Percentiles rank a stretch among this genome's conserved stretches.
These are phyloP conservation scores for Leishmania arabica DNA, from an alignment of 208 protist species.

Conservation along the genomic window DNA sequence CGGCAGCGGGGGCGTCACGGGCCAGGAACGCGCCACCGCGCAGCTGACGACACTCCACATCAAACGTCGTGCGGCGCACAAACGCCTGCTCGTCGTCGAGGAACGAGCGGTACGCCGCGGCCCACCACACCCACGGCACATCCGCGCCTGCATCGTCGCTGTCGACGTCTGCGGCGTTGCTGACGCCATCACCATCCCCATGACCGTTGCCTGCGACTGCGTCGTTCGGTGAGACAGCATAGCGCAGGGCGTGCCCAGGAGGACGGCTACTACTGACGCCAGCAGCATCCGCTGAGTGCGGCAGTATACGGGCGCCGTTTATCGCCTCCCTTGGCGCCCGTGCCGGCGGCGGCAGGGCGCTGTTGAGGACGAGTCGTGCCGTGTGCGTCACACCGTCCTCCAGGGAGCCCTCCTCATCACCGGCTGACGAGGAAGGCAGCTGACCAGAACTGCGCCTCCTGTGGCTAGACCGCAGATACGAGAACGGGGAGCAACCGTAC, in stretches of 20 bases:
- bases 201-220: background rate
- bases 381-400: slow-evolving; percentile 22
- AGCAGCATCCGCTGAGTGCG: background rate
- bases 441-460: background rate
- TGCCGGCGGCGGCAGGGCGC: slow-evolving; percentile 30
- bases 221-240: background rate
- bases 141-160: slow-evolving; percentile 17
- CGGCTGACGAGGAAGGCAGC: background rate
- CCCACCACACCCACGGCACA: slow-evolving; percentile 75
- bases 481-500: slow-evolving; percentile 6
- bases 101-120: slow-evolving; percentile 70
- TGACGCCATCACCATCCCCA: background rate
- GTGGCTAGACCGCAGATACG: slow-evolving; percentile 8
- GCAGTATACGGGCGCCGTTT: background rate
- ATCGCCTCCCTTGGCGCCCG: slow-evolving; percentile 5
- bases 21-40: slow-evolving; percentile 11
- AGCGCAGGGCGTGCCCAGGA: background rate
- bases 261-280: background rate
- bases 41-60: slow-evolving; percentile 69
- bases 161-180: background rate
- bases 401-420: background rate
- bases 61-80: slow-evolving; percentile 76
- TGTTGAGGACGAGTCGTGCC: slow-evolving; percentile 29
- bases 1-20: slow-evolving; percentile 1
- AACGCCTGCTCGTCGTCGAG: slow-evolving; percentile 77